These are phyloP conservation scores for Ophiostoma sp. DNA, from an alignment of 2,329 filamentous ascomycete genomes.

Conservation along the genomic window DNA sequence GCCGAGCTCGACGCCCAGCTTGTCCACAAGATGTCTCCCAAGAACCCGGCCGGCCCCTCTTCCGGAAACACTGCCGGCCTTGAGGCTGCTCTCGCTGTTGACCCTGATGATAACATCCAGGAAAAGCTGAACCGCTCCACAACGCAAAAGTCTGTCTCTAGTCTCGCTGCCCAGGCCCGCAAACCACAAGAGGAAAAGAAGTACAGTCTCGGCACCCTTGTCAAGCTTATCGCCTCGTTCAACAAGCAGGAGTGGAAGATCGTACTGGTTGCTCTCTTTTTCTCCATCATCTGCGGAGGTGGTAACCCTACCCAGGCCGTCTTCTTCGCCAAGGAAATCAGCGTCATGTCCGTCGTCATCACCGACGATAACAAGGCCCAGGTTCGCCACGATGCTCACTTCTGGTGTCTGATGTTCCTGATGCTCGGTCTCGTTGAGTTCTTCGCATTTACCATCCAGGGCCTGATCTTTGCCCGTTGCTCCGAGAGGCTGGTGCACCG, in stretches of 20 bases:
- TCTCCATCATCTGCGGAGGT: slow-evolving; percentile 70
- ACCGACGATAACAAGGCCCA: slow-evolving; percentile 45
- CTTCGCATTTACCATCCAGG: slow-evolving; percentile 62
- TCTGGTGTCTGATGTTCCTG: slow-evolving; percentile 85
- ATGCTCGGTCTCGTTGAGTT: slow-evolving; percentile 75
- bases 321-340: slow-evolving; percentile 86
- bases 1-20: slow-evolving; percentile 50
- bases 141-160: slow-evolving; percentile 61
- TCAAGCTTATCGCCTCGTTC: slow-evolving; percentile 75
- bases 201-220: slow-evolving; percentile 68
- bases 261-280: slow-evolving; percentile 69
- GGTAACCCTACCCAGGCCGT: slow-evolving; percentile 62
- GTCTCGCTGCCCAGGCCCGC: slow-evolving; percentile 58
- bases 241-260: slow-evolving; percentile 66
- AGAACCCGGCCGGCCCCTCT: slow-evolving; percentile 19
- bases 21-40: slow-evolving; percentile 43
- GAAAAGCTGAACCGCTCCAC: slow-evolving; percentile 52
- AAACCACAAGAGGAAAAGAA: slow-evolving; percentile 42
- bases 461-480: slow-evolving; percentile 72
- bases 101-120: slow-evolving; percentile 58
- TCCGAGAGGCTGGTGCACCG: slow-evolving; percentile 82
- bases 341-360: slow-evolving; percentile 41
- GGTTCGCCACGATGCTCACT: slow-evolving; percentile 67
- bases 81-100: slow-evolving; percentile 39
- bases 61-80: neutral